phyloP scores from a whole-genome alignment of 495 filamentous ascomycete species.

The Hypoxylon intermedium region DNA sequence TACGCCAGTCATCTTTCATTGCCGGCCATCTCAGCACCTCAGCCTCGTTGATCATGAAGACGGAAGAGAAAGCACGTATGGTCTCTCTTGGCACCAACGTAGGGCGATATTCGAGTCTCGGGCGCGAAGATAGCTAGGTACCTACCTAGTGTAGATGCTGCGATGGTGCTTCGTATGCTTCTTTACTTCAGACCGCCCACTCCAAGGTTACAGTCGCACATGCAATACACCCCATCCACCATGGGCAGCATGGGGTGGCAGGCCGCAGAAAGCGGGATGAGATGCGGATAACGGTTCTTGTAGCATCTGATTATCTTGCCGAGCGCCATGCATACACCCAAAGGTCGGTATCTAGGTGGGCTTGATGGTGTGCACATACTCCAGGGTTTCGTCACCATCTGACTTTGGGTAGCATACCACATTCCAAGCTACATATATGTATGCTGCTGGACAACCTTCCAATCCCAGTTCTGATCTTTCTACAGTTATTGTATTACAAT shows the following conservation, averaged over 20 bases:
- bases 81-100: not conserved
- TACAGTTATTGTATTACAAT: conserved; percentile 27
- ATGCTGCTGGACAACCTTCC: conserved; percentile 12
- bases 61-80: conserved; percentile 8
- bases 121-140: not conserved
- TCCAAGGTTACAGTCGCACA: conserved; percentile 26
- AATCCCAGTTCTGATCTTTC: conserved; percentile 28
- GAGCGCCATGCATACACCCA: conserved; percentile 33
- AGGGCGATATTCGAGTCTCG: not conserved
- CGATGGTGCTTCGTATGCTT: not conserved
- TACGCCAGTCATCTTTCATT: conserved; percentile 1
- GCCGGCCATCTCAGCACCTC: conserved; percentile 30
- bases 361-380: conserved; percentile 35
- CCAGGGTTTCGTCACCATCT: conserved; percentile 38
- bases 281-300: conserved; percentile 21
- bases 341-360: conserved; percentile 17
- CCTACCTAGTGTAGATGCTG: not conserved
- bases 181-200: not conserved
- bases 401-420: conserved; percentile 34
- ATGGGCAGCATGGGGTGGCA: conserved; percentile 23
- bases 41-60: conserved; percentile 31
- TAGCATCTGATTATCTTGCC: conserved; percentile 40
- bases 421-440: conserved; percentile 8
- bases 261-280: conserved; percentile 21
- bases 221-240: conserved; percentile 13